Percentiles rank a stretch among this genome's conserved stretches.
These are phyloP conservation scores for Agrocybe pediades DNA, from an alignment of 768 basidiomycete genomes.

Conservation along the genomic window DNA sequence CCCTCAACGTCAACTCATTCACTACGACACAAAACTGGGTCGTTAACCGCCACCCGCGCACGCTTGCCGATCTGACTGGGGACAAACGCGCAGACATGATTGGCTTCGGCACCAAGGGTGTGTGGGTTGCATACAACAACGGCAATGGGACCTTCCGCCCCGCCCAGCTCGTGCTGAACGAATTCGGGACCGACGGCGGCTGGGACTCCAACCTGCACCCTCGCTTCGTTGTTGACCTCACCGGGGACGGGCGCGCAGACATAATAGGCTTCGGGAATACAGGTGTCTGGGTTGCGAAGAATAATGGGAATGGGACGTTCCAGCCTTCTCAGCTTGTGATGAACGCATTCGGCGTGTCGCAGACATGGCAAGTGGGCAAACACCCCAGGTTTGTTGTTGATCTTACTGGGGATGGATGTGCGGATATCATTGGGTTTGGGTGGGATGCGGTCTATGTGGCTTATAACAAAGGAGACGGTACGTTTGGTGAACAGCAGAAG, in stretches of 20 bases:
- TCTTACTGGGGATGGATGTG: neutral
- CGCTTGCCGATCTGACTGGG: slow-evolving; percentile 8
- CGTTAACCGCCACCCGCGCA: neutral
- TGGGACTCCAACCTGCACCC: slow-evolving; percentile 2
- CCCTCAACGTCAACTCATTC: neutral
- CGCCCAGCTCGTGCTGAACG: neutral
- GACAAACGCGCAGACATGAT: slow-evolving; percentile 2
- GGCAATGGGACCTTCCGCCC: slow-evolving; percentile 4
- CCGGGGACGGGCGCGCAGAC: slow-evolving; percentile 5
- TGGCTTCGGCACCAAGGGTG: neutral
- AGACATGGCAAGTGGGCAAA: neutral
- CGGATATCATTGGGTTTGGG: slow-evolving; percentile 2
- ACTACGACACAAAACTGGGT: neutral
- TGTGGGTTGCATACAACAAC: slow-evolving; percentile 4
- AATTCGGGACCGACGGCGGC: neutral
- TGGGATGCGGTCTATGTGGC: neutral
- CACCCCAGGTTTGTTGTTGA: neutral
- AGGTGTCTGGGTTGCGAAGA: neutral
- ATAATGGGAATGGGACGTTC: slow-evolving; percentile 10
- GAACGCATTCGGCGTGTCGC: neutral
- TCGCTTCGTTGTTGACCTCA: slow-evolving; percentile 7
- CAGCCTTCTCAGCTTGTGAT: neutral
- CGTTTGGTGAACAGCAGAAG: too few species aligned
- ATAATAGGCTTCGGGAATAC: slow-evolving; percentile 7
- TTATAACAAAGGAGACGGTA: neutral